Base-by-base conservation (phyloP, 208 protist genomes). In the Acanthamoeba lenticulata region DNA sequence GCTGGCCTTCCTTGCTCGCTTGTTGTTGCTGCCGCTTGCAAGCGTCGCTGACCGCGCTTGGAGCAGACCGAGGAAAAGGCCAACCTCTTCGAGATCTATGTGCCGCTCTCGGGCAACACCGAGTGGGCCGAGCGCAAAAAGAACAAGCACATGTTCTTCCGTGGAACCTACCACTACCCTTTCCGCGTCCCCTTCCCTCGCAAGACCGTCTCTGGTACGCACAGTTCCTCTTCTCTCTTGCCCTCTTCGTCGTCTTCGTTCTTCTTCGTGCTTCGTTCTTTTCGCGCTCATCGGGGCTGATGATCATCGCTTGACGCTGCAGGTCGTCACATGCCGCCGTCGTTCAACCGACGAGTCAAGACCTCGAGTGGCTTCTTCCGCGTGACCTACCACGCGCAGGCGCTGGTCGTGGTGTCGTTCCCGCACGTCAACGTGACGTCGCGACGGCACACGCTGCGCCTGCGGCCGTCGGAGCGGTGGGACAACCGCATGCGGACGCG, bases 121-220 rank as follows among this genome's bases (percentile, higher is more conserved):
- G 47, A 60, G 42, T 90, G 83, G 83, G 47, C 15, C 29, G 83
- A 90, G 52, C 83, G 83, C 47, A 90, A 90, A 47, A 90, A 90
- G 57, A 90, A 90, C 83, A 90, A 90, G 38, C 83, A 90, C 49
- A 90, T 67, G 52, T 90, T 90, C 83, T 90, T 90, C 83, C 47
- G 83, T 19, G 83, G 83, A 21, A 90, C 83, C 49, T 90, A 90
- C 52, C 83, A 69, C 83, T 90, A 90, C 15, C 83, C 83, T 17
- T 90, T 90, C 57, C 13, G 47, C 27, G 47, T 60, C 7, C 83
- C 47, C 36, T 40, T 90, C 83, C 83, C 83, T 69, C 83, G 83
- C 52, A 60, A 72, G 36, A 67, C 36, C 83, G 40, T 34, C 36
- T 42, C 11, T 32, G 83, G 74, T 83, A 55, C 34, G 40, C 34